Base-by-base conservation (phyloP, 1,284 basidiomycete species). In the Cutaneotrichosporon sp. region DNA sequence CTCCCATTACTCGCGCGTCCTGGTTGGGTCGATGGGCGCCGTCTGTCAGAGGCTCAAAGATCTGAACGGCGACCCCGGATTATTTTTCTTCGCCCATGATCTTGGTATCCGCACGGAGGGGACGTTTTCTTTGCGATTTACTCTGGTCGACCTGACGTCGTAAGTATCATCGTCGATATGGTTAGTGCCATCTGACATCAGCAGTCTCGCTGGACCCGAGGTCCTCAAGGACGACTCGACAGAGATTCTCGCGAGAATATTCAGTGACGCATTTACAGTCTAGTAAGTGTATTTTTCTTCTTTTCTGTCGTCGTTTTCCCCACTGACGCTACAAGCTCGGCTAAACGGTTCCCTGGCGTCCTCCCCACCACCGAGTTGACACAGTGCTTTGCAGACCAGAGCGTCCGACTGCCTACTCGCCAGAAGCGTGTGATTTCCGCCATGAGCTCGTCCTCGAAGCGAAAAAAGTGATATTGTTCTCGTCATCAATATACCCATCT, bases 301-400 rank as follows among this genome's bases (percentile, higher is more conserved):
- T 21, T 38, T 9, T 36, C 6, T 5, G 38, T n/a, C 11, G 18
- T 49, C 18, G 16, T 16, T 38, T 3, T 30, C n/a, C 46, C 10
- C 13, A 40, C 63, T 69, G 59, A 62, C 38, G 14, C 21, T 26
- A 51, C 18, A 61, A 79, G 77, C 80, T 92, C 91, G 4, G 91
- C 91, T 38, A 96, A 96, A 81, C 86, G 90, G 40, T 96, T 95
- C 82, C 92, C 93, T 42, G 92, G 92, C 52, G 92, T 95, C 38
- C 90, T 91, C 88, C 91, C 92, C 75, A 92, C 91, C 14, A 94
- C 92, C 42, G 88, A 90, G 16, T 84, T 95, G 38, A 94, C 92
- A 30, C 90, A 92, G 66, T 89, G 90, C n/a, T 89, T 96, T 75
- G 91, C 91, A 21, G 89, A 89, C 72, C 92, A 96, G 83, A 91